Evolutionary conservation across 768 basidiomycete species (phyloP).

Genomic region (Vararia minispora): DNA sequence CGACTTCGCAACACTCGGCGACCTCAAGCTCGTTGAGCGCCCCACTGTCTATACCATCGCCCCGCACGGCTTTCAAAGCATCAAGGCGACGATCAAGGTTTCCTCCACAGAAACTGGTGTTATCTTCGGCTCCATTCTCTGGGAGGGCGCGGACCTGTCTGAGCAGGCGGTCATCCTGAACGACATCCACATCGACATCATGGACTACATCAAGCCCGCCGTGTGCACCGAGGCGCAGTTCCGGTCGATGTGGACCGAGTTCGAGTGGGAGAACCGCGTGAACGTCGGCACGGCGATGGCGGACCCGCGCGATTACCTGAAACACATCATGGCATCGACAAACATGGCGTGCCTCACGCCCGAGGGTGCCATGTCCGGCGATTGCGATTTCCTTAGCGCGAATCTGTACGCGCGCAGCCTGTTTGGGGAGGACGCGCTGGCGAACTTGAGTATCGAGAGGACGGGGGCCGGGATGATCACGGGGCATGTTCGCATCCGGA

Average conservation of each 20-base stretch:
- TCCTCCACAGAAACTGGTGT: conserved; percentile 98
- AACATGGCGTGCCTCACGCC: conserved; percentile 98
- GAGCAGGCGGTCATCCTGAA: conserved; percentile 92
- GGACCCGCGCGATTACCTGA: conserved; percentile 84
- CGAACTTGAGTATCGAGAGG: conserved; percentile 88
- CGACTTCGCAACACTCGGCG: conserved; percentile 95
- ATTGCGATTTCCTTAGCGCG: conserved; percentile 94
- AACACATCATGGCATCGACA: conserved; percentile 92
- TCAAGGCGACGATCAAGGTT: conserved; percentile 98
- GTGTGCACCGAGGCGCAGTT: conserved; percentile 96
- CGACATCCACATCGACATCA: conserved; percentile 97
- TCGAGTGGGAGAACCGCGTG: conserved; percentile 99
- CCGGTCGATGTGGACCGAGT: conserved; percentile 99
- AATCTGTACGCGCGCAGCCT: conserved; percentile 94
- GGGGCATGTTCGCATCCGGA: conserved; percentile 92
- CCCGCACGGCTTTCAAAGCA: conserved; percentile 95
- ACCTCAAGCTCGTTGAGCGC: conserved; percentile 94
- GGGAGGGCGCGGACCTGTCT: conserved; percentile 81
- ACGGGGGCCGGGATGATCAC: conserved; percentile 72
- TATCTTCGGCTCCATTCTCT: conserved; percentile 95
- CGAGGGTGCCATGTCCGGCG: conserved; percentile 76
- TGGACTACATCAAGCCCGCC: conserved; percentile 96
- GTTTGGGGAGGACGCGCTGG: conserved; percentile 94
- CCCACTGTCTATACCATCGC: conserved; percentile 88
- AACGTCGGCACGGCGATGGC: conserved; percentile 80